Evolutionary conservation across 164 flowering plant genomes (phyloP).

Genomic region (Saururus chinensis): DNA sequence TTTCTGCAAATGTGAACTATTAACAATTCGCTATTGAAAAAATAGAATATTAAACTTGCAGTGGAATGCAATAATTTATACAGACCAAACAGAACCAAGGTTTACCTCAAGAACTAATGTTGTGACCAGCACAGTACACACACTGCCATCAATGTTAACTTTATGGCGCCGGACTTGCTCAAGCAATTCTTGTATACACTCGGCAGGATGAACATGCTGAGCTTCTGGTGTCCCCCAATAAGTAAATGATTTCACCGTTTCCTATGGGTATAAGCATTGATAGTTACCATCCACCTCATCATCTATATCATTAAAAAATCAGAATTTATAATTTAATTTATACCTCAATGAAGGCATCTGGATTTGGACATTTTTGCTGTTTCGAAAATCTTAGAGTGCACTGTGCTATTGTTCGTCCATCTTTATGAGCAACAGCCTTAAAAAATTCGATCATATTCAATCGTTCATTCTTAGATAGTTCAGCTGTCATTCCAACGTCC

Average conservation of each 20-base stretch:
- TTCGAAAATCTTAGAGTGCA: conserved; percentile 52
- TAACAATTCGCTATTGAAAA: too few species aligned
- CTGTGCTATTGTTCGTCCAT: conserved; percentile 70
- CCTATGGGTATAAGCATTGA: conserved; percentile 23
- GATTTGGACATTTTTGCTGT: conserved; percentile 62
- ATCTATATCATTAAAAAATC: too few species aligned
- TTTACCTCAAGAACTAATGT: conserved; percentile 88
- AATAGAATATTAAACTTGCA: background rate
- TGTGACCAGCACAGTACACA: conserved; percentile 84
- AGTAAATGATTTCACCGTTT: conserved; percentile 38
- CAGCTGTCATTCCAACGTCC: conserved; percentile 88
- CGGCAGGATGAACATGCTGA: conserved; percentile 54
- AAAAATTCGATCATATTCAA: conserved; percentile 54
- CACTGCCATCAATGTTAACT: conserved; percentile 88
- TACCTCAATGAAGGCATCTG: conserved; percentile 59
- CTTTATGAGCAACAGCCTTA: conserved; percentile 64
- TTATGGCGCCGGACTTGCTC: conserved; percentile 77
- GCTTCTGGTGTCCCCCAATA: conserved; percentile 58
- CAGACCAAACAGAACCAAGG: background rate
- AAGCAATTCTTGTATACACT: conserved; percentile 79
- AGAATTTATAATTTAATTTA: background rate
- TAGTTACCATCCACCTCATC: background rate
- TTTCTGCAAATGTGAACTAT: too few species aligned
- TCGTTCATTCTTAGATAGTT: conserved; percentile 49
- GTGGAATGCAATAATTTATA: background rate